Conservation (phyloP, 805 yeast species). For the Metschnikowia rubicola region DNA sequence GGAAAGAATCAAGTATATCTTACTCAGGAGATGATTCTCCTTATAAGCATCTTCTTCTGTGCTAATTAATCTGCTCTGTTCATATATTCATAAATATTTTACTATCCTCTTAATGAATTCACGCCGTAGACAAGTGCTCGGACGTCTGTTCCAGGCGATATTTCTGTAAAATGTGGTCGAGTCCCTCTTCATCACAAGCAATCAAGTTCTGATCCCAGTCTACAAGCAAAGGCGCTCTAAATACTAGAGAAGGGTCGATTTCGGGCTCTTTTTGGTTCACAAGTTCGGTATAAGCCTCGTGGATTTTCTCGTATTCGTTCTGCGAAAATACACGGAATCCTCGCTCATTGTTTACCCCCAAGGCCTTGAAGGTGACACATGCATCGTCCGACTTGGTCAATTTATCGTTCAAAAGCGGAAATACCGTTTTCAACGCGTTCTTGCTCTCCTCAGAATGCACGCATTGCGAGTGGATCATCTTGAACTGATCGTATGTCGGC, state of each 20-base stretch:
- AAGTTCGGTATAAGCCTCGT: conserved; percentile 32
- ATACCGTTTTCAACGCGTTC: conserved; percentile 27
- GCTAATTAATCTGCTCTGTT: too few relatives aligned
- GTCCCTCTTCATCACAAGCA: conserved; percentile 35
- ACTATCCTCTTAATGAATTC: neutral
- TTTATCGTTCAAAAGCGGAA: conserved; percentile 36
- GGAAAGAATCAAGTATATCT: too few relatives aligned
- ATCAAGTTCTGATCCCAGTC: conserved; percentile 45
- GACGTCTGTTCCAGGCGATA: conserved; percentile 17
- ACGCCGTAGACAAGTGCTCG: conserved; percentile 14
- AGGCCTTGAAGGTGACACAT: conserved; percentile 22
- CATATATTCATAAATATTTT: too few relatives aligned
- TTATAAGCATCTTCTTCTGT: too few relatives aligned
- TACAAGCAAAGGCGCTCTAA: conserved; percentile 40
- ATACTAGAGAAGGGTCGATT: conserved; percentile 31
- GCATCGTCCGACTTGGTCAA: conserved; percentile 16
- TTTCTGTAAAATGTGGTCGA: conserved; percentile 28
- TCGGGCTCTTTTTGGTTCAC: conserved; percentile 25
- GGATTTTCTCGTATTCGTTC: conserved; percentile 37
- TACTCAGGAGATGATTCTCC: too few relatives aligned
- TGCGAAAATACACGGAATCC: conserved; percentile 33
- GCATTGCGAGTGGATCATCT: conserved; percentile 26
- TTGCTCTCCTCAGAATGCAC: conserved; percentile 24
- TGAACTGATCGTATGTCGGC: conserved; percentile 43
- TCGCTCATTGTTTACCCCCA: conserved; percentile 17